Conservation (phyloP, 2,329 filamentous ascomycete species). For the Scytalidium lignicola region DNA sequence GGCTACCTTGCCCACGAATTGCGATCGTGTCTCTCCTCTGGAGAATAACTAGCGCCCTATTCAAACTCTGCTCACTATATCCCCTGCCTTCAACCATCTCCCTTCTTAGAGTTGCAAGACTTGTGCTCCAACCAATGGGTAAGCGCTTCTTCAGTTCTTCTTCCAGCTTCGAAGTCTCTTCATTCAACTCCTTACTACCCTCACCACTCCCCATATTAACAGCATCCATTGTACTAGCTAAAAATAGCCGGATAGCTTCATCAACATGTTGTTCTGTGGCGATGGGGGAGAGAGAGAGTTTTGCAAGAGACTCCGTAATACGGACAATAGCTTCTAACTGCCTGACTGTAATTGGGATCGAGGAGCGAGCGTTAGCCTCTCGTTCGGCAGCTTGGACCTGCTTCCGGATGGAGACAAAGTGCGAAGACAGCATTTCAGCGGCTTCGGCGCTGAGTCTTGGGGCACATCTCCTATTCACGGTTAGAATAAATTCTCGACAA, state of each 20-base stretch:
- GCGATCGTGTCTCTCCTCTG: conserved; percentile 83
- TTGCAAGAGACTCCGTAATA: conserved; percentile 93
- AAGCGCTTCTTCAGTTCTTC: conserved; percentile 81
- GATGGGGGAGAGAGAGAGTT: conserved; percentile 78
- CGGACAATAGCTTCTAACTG: conserved; percentile 96
- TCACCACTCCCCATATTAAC: conserved; percentile 83
- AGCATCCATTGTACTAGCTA: conserved; percentile 96
- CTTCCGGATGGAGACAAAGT: conserved; percentile 93
- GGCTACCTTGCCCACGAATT: conserved; percentile 69
- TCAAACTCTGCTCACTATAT: conserved; percentile 81
- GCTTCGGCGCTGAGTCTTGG: conserved; percentile 86
- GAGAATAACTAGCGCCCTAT: conserved; percentile 78
- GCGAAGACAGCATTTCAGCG: conserved; percentile 90
- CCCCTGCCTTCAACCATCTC: conserved; percentile 92
- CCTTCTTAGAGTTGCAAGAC: conserved; percentile 73
- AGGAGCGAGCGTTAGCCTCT: conserved; percentile 83
- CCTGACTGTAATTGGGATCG: conserved; percentile 94
- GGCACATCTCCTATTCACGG: conserved; percentile 68
- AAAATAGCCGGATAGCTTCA: conserved; percentile 93
- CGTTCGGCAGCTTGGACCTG: conserved; percentile 91
- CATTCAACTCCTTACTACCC: conserved; percentile 82
- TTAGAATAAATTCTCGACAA: conserved; percentile 2
- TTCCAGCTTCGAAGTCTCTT: conserved; percentile 83
- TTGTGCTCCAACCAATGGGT: conserved; percentile 94
- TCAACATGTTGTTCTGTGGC: conserved; percentile 91